Evolutionary conservation across 2,329 filamentous ascomycete genomes (phyloP).

Genomic region (Ophiostoma tasmaniense): DNA sequence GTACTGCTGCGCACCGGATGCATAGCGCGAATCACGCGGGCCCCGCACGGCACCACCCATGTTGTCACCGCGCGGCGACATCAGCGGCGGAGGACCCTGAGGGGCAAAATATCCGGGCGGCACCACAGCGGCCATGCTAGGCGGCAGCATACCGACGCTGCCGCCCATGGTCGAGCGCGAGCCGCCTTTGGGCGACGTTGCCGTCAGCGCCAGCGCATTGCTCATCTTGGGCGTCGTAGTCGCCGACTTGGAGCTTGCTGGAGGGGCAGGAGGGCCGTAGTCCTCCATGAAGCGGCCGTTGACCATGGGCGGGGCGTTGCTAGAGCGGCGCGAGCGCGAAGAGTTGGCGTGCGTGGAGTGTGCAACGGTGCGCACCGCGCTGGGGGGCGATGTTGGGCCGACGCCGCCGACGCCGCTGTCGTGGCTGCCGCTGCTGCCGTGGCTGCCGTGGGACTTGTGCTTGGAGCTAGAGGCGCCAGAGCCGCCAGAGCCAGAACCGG

Average conservation of each 20-base stretch:
- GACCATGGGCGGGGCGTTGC: background rate
- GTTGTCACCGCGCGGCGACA: constrained; percentile 7
- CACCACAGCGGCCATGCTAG: background rate
- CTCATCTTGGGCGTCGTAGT: background rate
- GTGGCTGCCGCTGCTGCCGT: constrained; percentile 7
- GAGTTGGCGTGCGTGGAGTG: background rate
- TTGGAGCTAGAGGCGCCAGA: background rate
- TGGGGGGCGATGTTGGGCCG: constrained; percentile 16
- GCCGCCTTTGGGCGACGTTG: background rate
- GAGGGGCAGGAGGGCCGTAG: constrained; percentile 18
- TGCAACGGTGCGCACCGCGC: constrained; percentile 16
- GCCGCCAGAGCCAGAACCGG: background rate
- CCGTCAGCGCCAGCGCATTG: background rate
- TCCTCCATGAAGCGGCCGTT: constrained; percentile 24
- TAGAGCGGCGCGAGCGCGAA: constrained; percentile 19
- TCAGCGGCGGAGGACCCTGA: background rate
- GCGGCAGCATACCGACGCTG: background rate
- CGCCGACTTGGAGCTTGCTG: background rate
- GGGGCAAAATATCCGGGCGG: background rate
- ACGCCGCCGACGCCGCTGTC: constrained; percentile 8
- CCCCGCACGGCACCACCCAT: constrained; percentile 1
- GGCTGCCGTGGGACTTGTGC: constrained; percentile 10
- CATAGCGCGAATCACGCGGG: background rate
- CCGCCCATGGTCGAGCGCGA: background rate
- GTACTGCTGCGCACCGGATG: background rate